phyloP scores from a whole-genome alignment of 495 filamentous ascomycete species.

The Pyrenopolyporus hunteri region DNA sequence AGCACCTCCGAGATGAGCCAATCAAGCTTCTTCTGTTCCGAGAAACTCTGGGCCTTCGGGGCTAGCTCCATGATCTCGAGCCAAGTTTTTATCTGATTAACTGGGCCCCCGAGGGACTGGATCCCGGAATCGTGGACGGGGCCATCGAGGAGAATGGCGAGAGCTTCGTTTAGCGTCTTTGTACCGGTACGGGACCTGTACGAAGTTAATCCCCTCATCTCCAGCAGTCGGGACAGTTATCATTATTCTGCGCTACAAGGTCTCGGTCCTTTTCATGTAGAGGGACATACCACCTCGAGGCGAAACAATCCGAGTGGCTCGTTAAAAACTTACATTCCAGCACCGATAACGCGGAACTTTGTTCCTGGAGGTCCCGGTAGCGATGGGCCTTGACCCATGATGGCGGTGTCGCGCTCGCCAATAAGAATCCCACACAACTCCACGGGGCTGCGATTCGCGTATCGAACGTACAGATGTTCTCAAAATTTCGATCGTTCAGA shows the following conservation, averaged over 20 bases:
- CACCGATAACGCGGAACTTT: constrained; percentile 44
- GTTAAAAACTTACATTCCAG: constrained; percentile 41
- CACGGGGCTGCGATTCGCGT: constrained; percentile 8
- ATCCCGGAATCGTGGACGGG: constrained; percentile 44
- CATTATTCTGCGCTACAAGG: background rate
- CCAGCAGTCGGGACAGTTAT: background rate
- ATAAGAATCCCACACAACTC: constrained; percentile 18
- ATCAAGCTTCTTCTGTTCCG: constrained; percentile 43
- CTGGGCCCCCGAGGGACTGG: constrained; percentile 39
- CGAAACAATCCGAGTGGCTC: background rate
- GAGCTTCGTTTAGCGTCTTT: constrained; percentile 43
- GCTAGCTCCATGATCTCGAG: constrained; percentile 43
- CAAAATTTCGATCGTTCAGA: constrained; percentile 17
- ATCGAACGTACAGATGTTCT: constrained; percentile 10
- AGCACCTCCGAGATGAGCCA: constrained; percentile 42
- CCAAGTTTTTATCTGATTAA: constrained; percentile 40
- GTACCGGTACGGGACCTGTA: constrained; percentile 44
- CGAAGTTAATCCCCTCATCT: constrained; percentile 16
- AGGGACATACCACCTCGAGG: background rate
- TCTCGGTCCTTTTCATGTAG: background rate
- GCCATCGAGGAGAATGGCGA: constrained; percentile 40
- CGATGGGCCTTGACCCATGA: constrained; percentile 43
- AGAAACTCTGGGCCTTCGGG: constrained; percentile 37
- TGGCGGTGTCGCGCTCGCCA: constrained; percentile 23
- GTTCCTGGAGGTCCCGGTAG: constrained; percentile 41